Conservation (phyloP, 257 asterid species). For the Gentiana dahurica region DNA sequence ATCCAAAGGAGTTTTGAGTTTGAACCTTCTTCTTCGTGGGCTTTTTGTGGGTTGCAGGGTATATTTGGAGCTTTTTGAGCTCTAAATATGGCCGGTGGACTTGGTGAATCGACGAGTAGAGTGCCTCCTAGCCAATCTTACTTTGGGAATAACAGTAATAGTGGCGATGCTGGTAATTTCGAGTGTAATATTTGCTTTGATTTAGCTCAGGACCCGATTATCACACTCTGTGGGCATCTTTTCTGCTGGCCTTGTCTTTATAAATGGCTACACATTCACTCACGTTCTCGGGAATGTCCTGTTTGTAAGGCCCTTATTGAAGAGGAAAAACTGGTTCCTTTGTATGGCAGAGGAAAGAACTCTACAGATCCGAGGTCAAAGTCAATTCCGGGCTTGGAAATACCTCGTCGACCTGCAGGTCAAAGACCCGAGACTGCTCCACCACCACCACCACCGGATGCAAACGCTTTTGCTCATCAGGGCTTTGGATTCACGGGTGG, state of each 20-base stretch:
- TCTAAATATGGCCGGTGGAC: conserved; percentile 36
- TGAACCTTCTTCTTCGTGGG: too few species aligned
- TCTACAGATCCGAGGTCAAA: conserved; percentile 59
- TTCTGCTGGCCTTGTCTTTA: conserved; percentile 72
- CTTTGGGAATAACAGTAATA: conserved; percentile 22
- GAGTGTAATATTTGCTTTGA: conserved; percentile 69
- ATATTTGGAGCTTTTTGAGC: conserved; percentile 1
- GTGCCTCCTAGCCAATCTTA: conserved; percentile 34
- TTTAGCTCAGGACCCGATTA: conserved; percentile 61
- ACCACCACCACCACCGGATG: conserved; percentile 28
- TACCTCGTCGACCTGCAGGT: conserved; percentile 38
- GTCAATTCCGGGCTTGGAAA: conserved; percentile 30
- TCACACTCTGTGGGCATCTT: conserved; percentile 65
- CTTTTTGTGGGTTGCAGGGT: conserved; percentile 7
- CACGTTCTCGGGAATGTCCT: conserved; percentile 41
- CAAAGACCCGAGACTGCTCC: conserved; percentile 44
- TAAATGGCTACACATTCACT: conserved; percentile 55
- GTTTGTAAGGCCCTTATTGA: conserved; percentile 56
- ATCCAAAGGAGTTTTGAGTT: too few species aligned
- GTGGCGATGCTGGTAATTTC: conserved; percentile 50
- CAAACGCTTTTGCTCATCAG: conserved; percentile 23
- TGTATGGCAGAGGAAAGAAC: conserved; percentile 57
- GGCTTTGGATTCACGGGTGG: conserved; percentile 29
- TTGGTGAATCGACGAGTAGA: conserved; percentile 46
- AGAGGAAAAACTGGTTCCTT: conserved; percentile 49